These are phyloP conservation scores for Orbilia blumenaviensis DNA, from an alignment of 2,329 filamentous ascomycete species.

Conservation along the genomic window DNA sequence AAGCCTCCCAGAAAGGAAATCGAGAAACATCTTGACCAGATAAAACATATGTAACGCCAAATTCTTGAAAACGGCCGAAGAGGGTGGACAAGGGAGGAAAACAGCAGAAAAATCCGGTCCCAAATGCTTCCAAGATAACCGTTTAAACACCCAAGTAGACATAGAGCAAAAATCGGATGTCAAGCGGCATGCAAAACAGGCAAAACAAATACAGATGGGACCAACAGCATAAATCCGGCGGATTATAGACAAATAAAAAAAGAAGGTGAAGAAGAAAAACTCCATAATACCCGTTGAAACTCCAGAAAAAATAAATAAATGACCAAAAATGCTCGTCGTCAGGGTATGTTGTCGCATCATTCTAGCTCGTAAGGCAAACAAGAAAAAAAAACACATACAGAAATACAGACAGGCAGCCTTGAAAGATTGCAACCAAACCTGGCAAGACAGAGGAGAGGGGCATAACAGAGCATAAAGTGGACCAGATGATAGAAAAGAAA, in stretches of 20 bases:
- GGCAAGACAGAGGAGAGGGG: not conserved
- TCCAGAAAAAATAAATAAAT: conserved; percentile 10
- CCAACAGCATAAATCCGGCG: not conserved
- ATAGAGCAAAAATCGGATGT: not conserved
- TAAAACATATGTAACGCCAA: conserved; percentile 27
- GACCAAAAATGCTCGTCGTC: conserved; percentile 51
- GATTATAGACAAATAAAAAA: not conserved
- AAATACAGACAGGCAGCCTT: conserved; percentile 2
- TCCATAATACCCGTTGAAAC: conserved; percentile 9
- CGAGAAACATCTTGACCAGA: not conserved
- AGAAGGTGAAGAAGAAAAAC: not conserved
- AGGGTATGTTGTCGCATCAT: conserved; percentile 41
- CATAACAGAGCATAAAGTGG: not conserved
- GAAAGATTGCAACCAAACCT: not conserved
- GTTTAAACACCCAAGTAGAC: conserved; percentile 21
- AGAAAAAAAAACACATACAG: too few species aligned
- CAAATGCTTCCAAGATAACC: conserved; percentile 14
- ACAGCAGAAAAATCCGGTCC: not conserved
- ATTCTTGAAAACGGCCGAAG: conserved; percentile 9
- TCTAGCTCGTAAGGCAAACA: conserved; percentile 29
- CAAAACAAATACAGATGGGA: conserved; percentile 2
- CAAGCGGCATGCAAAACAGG: not conserved
- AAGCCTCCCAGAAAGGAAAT: not conserved
- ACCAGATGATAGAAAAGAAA: not conserved
- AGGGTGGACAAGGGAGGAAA: not conserved